Conservation (phyloP, 2,329 filamentous ascomycete species). For the Tolypocladium nubicola region DNA sequence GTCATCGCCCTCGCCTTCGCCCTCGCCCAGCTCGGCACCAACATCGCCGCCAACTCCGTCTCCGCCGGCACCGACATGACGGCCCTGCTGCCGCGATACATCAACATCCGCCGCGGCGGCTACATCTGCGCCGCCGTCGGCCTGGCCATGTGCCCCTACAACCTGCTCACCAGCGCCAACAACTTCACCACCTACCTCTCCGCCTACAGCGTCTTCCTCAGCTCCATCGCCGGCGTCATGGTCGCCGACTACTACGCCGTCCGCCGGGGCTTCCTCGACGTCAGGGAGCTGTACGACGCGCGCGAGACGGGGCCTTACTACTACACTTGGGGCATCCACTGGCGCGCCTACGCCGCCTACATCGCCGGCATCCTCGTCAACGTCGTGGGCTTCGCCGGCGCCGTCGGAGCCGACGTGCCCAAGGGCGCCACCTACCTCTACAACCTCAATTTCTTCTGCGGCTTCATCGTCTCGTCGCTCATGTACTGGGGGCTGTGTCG, state of each 20-base stretch:
- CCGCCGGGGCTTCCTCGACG: conserved; percentile 68
- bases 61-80: conserved; percentile 78
- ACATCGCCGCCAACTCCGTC: conserved; percentile 79
- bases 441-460: conserved; percentile 82
- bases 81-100: conserved; percentile 64
- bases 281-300: conserved; percentile 70
- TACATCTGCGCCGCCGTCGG: conserved; percentile 76
- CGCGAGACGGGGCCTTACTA: conserved; percentile 60
- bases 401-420: conserved; percentile 61
- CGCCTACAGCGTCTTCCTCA: conserved; percentile 89
- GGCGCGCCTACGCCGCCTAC: conserved; percentile 77
- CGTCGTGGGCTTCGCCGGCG: conserved; percentile 82
- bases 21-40: conserved; percentile 74
- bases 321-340: conserved; percentile 64
- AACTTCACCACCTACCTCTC: conserved; percentile 87
- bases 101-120: conserved; percentile 78
- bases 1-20: conserved; percentile 61
- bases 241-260: conserved; percentile 81
- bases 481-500: conserved; percentile 64
- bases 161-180: conserved; percentile 63
- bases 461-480: conserved; percentile 58
- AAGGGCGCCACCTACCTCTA: conserved; percentile 76
- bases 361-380: conserved; percentile 79
- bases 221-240: conserved; percentile 87
- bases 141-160: conserved; percentile 80